These are phyloP conservation scores for Colletotrichum sp. DNA, from an alignment of 2,329 filamentous ascomycete species.

Conservation along the genomic window DNA sequence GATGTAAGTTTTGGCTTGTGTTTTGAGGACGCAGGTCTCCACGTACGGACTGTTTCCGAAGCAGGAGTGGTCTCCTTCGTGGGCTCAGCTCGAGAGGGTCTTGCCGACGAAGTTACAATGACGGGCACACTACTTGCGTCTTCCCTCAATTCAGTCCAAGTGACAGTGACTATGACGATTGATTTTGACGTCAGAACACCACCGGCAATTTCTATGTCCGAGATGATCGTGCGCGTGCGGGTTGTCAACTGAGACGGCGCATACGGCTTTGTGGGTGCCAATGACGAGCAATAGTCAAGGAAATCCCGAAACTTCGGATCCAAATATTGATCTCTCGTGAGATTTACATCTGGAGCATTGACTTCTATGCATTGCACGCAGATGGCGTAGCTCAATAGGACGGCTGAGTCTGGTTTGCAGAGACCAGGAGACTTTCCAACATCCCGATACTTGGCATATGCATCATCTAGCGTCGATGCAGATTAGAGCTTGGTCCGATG, in stretches of 20 bases:
- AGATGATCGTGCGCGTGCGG: not conserved
- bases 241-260: no score
- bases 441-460: no score
- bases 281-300: no score
- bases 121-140: not conserved
- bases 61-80: not conserved
- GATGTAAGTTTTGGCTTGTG: not conserved
- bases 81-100: not conserved
- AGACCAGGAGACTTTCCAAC: no score
- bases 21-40: not conserved
- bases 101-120: not conserved
- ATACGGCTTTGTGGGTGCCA: no score
- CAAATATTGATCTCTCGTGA: no score
- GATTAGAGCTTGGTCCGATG: no score
- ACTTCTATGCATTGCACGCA: no score
- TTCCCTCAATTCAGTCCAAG: not conserved
- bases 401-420: no score
- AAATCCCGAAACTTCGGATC: accelerated
- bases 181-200: not conserved
- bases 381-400: no score
- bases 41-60: not conserved
- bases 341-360: no score
- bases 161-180: not conserved
- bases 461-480: no score
- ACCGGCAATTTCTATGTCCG: not conserved